Base-by-base conservation (phyloP, 148 eudicot species). In the Chenopodium formosanum region DNA sequence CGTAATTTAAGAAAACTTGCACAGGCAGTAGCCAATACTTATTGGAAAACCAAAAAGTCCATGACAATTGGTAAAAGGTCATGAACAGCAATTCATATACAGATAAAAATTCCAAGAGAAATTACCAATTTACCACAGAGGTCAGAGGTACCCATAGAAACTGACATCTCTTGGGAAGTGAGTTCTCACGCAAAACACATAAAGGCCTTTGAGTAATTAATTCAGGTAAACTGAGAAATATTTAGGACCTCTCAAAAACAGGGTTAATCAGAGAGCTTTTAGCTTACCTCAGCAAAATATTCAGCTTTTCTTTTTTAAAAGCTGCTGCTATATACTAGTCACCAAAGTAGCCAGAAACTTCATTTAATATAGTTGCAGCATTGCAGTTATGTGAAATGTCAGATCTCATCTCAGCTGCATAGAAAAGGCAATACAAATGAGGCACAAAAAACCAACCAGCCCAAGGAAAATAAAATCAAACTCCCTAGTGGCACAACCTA, bases 281-380 rank as follows among this genome's bases (percentile, higher is more conserved):
- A 40, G 65, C 77, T 74, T 74, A 74, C 77, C 77, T 52, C 23
- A 7, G 53, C 64, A 27, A n/a, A 52, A 52, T 52, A 74, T 27
- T 50, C 40, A 29, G 63, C 44, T 40, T 6, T 40, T 40, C 5
- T 40, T 6, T 40, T 40, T 40, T 4, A 40, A 40, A 40, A 40
- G 44, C 64, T 74, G 34, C 19, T 13, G 62, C 60, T 47, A 7
- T 47, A 23, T 27, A 12, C 58, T 13, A 50, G 53, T 50, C 16
- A 50, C 53, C 53, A 50, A 16, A 73, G 76, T 47, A 31, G 10
- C 76, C 53, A 74, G 37, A 74, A 48, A 31, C 20, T 74, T 74
- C 62, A 27, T 50, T 13, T 22, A 13, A 2, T 20, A 50, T 74
- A 17, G 60, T 17, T 19, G 12, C 4, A n/a, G 76, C 34, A 13